Evolutionary conservation across 2,329 filamentous ascomycete genomes (phyloP), one percentile per base, ranked within the genome.

Genomic region (Cercospora sojina): DNA sequence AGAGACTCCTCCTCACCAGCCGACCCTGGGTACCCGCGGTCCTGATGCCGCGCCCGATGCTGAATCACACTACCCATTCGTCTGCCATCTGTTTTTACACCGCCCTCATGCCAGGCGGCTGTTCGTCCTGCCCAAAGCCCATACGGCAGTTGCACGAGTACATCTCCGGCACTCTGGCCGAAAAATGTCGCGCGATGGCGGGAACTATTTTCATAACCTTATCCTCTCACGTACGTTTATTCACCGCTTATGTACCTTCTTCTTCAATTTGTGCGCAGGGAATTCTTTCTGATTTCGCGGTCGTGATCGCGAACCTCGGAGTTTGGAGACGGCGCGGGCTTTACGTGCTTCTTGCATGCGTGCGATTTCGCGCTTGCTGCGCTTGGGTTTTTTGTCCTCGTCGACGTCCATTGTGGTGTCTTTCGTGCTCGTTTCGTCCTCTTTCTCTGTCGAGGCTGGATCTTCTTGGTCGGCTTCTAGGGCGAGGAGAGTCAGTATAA

Each of bases 271-370:
- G 58, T 71, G 69, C 55, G 69, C 71, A n/a, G 73, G 68, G 69
- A 81, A 81, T 12, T 77, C 67, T 47, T 80, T 78, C 62, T 74
- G 75, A 72, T 80, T 81, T 51, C 73, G 71, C 5, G 79, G 74
- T 72, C 79, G 80, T 43, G 71, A 72, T 43, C 75, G 74, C 27
- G 76, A 75, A 1, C 60, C 60, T 57, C 60, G 51, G 5, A 63
- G 32, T 72, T 79, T 79, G 70, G 76, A 74, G 59, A 73, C 74
- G 38, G 77, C 65, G 64, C 76, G 72, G n/a, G 75, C 76, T 16
- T 67, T 65, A 67, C 79, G 78, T 64, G 75, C 78, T 65, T 64
- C 55, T 60, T 71, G 69, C 38, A 70, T 59, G 12, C 70, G 66
- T 59, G 69, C 69, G 18, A 72, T 62, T 35, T 72, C 70, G 35